Base-by-base conservation (phyloP, 768 basidiomycete species). In the Termitomyces sp. region DNA sequence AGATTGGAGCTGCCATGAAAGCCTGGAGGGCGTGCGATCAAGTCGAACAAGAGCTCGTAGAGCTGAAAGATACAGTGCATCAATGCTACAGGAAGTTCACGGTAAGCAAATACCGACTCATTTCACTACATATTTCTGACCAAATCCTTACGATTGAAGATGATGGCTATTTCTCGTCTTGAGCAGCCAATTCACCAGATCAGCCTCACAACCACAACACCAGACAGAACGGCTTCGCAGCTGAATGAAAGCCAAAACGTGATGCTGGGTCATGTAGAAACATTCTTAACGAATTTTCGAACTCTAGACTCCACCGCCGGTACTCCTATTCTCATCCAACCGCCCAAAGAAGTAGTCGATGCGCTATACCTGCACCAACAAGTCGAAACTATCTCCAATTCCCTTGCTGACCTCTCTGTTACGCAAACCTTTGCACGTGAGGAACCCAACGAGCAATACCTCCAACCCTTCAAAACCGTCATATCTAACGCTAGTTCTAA, bases 41-140 rank as follows among this genome's bases (percentile, higher is more conserved):
- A 45, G 42, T 56, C 10, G 49, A 56, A 22, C 24, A 45, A 44
- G 55, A 60, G 43, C 58, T 60, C 2, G 22, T 14, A 17, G 46
- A 51, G 22, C 54, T 60, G 17, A 55, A 58, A 21, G 50, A 58
- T n/a, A 22, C 19, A 19, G 45, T 58, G 15, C 60, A 58, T 28
- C 24, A 47, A 26, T 58, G 57, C 49, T 60, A 60, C 47, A 55
- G 54, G 38, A 53, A 51, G 26, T 58, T 60, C 12, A 58, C 60
- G 15, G 60, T 60, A 45, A 48, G 57, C 48, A 21, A 22, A 44
- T 14, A 30, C 22, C 26, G 35, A 46, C 32, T 35, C 15, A 6
- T 15, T 11, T 34, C 2, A 19, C 5, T 3, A 43, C 11, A 15
- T 5, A 3, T 5, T 24, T 49, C n/a, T 14, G 9, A 21, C 48